Conservation (phyloP, 192 early-diverging fungal genomes). For the Phycomyces nitens region DNA sequence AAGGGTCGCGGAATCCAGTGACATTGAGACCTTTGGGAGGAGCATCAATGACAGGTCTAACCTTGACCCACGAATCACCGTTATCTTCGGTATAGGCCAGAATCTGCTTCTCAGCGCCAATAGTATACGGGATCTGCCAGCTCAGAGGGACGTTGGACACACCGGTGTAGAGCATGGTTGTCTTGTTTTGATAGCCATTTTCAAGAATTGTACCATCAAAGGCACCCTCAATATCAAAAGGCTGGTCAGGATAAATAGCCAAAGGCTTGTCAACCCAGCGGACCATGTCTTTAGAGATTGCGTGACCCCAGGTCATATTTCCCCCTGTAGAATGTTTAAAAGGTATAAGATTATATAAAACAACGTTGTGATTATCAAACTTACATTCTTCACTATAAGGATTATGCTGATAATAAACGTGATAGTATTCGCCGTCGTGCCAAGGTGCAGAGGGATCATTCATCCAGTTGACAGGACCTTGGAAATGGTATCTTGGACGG, state of each 20-base stretch:
- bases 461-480: conserved; percentile 27
- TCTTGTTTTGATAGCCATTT: conserved; percentile 5
- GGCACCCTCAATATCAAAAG: conserved; percentile 18
- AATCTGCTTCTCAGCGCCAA: conserved; percentile 8
- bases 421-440: conserved; percentile 14
- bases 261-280: conserved; percentile 19
- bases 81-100: conserved; percentile 13
- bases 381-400: conserved; percentile 12
- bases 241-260: conserved; percentile 7
- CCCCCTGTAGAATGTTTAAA: too few species aligned
- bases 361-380: not conserved
- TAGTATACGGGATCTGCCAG: conserved; percentile 5
- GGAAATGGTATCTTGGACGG: conserved; percentile 16
- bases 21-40: conserved; percentile 1
- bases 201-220: conserved; percentile 16
- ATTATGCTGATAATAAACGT: conserved; percentile 21
- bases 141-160: not conserved
- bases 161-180: conserved; percentile 5
- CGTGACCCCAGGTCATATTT: conserved; percentile 30
- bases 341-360: not conserved
- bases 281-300: conserved; percentile 17
- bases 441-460: conserved; percentile 30
- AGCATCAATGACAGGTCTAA: conserved; percentile 1
- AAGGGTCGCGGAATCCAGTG: conserved; percentile 11
- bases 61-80: conserved; percentile 4